A percentile compares a stretch with the other conserved stretches of the same genome.
phyloP scores from a whole-genome alignment of 148 eudicot genomes.

The Cornus controversa region DNA sequence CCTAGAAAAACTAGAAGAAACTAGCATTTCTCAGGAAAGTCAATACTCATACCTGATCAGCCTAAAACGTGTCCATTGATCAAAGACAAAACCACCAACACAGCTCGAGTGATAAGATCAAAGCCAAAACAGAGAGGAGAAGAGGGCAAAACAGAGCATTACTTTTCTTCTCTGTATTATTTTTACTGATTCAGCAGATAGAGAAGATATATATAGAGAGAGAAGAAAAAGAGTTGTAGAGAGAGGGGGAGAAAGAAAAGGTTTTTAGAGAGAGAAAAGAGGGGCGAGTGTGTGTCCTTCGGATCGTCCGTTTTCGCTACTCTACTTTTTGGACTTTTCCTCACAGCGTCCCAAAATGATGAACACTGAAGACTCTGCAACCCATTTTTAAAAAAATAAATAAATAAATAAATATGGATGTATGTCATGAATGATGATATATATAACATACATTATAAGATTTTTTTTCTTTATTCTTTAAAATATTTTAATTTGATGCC shows the following conservation, averaged over 20 bases:
- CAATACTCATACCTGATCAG: background rate
- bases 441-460: too few relatives aligned
- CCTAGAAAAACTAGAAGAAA: slow-evolving; percentile 4
- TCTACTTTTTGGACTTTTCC: slow-evolving; percentile 16
- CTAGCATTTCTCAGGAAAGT: background rate
- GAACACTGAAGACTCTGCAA: background rate
- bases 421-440: background rate
- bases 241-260: background rate
- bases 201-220: background rate
- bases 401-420: background rate
- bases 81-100: background rate
- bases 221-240: background rate
- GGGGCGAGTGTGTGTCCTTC: slow-evolving; percentile 22
- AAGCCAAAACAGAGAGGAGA: too few relatives aligned
- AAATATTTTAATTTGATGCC: too few relatives aligned
- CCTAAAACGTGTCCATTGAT: background rate
- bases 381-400: background rate
- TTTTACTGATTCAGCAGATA: background rate
- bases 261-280: slow-evolving; percentile 8
- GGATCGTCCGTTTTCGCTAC: slow-evolving; percentile 46
- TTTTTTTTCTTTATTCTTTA: too few relatives aligned
- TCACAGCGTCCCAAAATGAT: slow-evolving; percentile 16
- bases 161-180: background rate
- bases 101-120: background rate
- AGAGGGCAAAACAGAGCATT: background rate